phyloP scores from a whole-genome alignment of 1,139 yeast species.

The Blastobotrys proliferans region DNA sequence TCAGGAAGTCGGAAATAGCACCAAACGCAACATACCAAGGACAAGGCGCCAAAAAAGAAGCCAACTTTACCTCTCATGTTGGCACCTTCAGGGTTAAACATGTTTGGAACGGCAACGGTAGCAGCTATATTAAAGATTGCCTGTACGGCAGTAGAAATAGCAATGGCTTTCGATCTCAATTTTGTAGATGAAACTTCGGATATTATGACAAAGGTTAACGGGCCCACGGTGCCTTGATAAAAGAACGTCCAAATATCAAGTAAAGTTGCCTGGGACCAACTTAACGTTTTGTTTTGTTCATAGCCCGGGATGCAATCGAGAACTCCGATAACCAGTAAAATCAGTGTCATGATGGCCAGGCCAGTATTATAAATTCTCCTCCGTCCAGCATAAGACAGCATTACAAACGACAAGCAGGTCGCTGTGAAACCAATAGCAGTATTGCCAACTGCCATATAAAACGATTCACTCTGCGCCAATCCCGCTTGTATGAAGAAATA shows the following conservation, averaged over 20 bases:
- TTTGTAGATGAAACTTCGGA: constrained; percentile 55
- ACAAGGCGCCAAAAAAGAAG: constrained; percentile 37
- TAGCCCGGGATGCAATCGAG: constrained; percentile 21
- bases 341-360: constrained; percentile 35
- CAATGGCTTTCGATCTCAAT: constrained; percentile 53
- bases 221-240: constrained; percentile 56
- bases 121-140: constrained; percentile 40
- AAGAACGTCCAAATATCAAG: constrained; percentile 31
- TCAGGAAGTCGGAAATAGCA: constrained; percentile 54
- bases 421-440: constrained; percentile 47
- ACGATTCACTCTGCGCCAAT: constrained; percentile 21
- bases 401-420: constrained; percentile 50
- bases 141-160: constrained; percentile 50
- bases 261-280: constrained; percentile 28
- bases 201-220: constrained; percentile 52
- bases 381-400: constrained; percentile 47
- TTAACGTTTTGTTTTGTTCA: constrained; percentile 9
- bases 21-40: constrained; percentile 31
- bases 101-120: constrained; percentile 50
- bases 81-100: constrained; percentile 54
- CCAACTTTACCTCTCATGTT: constrained; percentile 56
- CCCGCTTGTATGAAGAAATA: constrained; percentile 29
- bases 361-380: constrained; percentile 47
- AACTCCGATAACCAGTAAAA: constrained; percentile 36
- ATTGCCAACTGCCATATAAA: constrained; percentile 27